Percentiles rank a stretch among this genome's conserved stretches.
phyloP scores from a whole-genome alignment of 768 basidiomycete genomes.

The Tylopilus subfusipes region DNA sequence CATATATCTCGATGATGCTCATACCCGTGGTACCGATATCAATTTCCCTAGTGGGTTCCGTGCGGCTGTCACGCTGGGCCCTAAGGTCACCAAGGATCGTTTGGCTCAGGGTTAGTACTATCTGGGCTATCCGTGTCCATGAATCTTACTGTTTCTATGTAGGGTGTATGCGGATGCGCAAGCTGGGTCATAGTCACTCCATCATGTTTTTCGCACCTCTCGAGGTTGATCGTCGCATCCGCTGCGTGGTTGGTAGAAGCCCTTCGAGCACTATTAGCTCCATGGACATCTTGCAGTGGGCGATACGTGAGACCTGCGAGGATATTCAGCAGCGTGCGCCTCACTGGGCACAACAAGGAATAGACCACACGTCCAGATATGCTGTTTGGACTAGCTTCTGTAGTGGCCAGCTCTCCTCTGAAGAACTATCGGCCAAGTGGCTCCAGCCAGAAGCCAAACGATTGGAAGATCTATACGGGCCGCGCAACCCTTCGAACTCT shows the following conservation, averaged over 20 bases:
- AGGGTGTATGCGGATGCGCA: constrained; percentile 57
- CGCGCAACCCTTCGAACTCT: background rate
- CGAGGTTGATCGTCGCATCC: constrained; percentile 42
- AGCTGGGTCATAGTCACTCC: constrained; percentile 46
- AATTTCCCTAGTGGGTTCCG: constrained; percentile 15
- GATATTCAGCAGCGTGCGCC: constrained; percentile 39
- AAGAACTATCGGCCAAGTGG: constrained; percentile 29
- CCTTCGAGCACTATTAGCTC: constrained; percentile 7
- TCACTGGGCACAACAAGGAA: constrained; percentile 45
- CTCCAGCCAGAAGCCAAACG: constrained; percentile 38
- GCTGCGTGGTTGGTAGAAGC: constrained; percentile 19
- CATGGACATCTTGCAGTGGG: constrained; percentile 42
- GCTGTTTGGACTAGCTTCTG: constrained; percentile 21
- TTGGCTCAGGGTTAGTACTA: constrained; percentile 14
- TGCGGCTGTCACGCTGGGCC: constrained; percentile 14
- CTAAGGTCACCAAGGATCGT: constrained; percentile 16
- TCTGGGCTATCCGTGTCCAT: background rate
- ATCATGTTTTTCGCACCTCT: constrained; percentile 47
- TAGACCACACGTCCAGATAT: constrained; percentile 32
- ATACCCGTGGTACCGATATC: constrained; percentile 20
- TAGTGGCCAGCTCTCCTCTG: background rate
- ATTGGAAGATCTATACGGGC: constrained; percentile 27
- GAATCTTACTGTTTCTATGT: constrained; percentile 7
- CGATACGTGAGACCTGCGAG: constrained; percentile 42
- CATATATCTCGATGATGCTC: constrained; percentile 17